These are phyloP conservation scores for Gremmenia infestans DNA, from an alignment of 2,329 filamentous ascomycete genomes.

Conservation along the genomic window DNA sequence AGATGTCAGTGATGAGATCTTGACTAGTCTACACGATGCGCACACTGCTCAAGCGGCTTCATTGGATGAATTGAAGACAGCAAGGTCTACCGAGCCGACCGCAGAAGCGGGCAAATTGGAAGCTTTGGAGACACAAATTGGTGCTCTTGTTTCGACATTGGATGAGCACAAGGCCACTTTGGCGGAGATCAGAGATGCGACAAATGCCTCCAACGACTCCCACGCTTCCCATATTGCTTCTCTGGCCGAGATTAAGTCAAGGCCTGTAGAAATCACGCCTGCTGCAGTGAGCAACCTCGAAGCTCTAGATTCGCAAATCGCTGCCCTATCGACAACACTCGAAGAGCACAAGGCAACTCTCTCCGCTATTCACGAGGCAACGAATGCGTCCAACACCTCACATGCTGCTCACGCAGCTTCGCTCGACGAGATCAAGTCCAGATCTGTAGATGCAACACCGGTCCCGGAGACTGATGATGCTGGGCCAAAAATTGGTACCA, in stretches of 20 bases:
- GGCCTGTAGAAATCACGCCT: not conserved
- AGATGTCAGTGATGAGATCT: conserved; percentile 29
- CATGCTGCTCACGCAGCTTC: conserved; percentile 5
- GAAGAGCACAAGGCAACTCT: conserved; percentile 9
- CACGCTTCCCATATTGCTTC: conserved; percentile 6
- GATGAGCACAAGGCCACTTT: conserved; percentile 17
- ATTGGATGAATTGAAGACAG: conserved; percentile 20
- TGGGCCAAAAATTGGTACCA: not conserved
- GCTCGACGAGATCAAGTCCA: conserved; percentile 15
- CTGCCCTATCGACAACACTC: conserved; percentile 1
- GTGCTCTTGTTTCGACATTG: conserved; percentile 10
- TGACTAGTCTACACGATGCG: conserved; percentile 26
- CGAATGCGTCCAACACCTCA: not conserved
- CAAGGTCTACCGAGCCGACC: conserved; percentile 7
- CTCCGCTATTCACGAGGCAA: conserved; percentile 5
- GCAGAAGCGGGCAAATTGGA: not conserved
- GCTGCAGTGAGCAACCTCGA: not conserved
- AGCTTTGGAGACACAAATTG: conserved; percentile 13
- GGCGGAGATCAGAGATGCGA: conserved; percentile 8
- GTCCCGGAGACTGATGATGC: not conserved
- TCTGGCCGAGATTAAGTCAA: conserved; percentile 10
- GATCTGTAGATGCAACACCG: conserved; percentile 1
- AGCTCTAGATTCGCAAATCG: conserved; percentile 2
- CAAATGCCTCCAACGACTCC: conserved; percentile 10
- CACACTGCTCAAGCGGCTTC: conserved; percentile 11